A percentile compares a stretch with the other conserved stretches of the same genome.
phyloP scores from a whole-genome alignment of 2,329 filamentous ascomycete genomes.

The Trichoderma afroharzianum region DNA sequence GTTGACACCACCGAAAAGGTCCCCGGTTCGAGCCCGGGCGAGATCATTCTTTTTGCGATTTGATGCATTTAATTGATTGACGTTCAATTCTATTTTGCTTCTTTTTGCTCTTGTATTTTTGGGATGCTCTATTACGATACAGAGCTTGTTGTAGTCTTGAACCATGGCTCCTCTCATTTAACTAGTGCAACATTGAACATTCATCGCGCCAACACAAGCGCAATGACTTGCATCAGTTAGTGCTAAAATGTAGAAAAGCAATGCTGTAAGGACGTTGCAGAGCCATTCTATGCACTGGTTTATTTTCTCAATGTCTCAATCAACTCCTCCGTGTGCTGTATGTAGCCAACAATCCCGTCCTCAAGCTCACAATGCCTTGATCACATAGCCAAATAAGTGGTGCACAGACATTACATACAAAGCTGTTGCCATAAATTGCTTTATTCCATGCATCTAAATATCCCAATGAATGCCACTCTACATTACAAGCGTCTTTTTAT shows the following conservation, averaged over 20 bases:
- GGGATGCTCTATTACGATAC: neutral
- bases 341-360: neutral
- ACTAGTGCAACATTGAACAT: neutral
- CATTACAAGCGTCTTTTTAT: neutral
- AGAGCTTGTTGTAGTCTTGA: neutral
- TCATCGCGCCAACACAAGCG: neutral
- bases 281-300: neutral
- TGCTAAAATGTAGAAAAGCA: neutral
- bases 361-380: neutral
- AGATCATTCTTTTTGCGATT: conserved; percentile 8
- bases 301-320: neutral
- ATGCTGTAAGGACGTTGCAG: neutral
- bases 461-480: neutral
- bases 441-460: neutral
- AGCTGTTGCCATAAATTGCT: neutral
- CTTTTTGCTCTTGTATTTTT: too few relatives aligned
- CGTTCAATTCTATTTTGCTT: neutral
- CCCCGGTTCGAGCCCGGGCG: conserved; percentile 20
- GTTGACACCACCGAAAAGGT: conserved; percentile 20
- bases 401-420: neutral
- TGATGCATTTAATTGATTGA: neutral
- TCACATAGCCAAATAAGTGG: neutral
- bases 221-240: neutral
- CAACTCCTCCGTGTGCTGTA: neutral
- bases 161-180: neutral